These are phyloP conservation scores for Suillus plorans DNA, from an alignment of 768 basidiomycete genomes.

Conservation along the genomic window DNA sequence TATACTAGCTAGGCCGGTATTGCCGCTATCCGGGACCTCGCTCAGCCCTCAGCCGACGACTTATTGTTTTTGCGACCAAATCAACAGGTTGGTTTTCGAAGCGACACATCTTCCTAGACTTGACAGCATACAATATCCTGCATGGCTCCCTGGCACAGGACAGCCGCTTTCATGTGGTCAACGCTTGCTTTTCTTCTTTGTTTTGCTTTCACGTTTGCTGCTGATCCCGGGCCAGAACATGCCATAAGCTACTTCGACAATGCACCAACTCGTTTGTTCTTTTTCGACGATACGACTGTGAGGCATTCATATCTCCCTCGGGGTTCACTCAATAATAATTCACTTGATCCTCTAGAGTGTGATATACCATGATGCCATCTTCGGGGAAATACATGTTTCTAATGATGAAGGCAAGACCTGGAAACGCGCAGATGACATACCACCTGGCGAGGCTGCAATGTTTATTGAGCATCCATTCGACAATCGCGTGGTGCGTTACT, in stretches of 20 bases:
- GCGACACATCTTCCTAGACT: no score
- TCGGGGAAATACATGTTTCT: conserved; percentile 74
- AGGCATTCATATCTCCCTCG: conserved; percentile 28
- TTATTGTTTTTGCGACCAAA: no score
- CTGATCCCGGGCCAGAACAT: conserved; percentile 43
- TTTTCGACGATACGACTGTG: conserved; percentile 92
- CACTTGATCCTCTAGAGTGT: conserved; percentile 43
- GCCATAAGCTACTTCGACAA: conserved; percentile 60
- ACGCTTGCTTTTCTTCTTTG: conserved; percentile 22
- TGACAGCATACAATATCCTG: conserved; percentile 10
- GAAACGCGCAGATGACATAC: conserved; percentile 49
- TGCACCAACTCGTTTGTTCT: conserved; percentile 75
- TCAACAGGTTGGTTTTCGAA: no score
- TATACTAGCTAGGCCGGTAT: no score
- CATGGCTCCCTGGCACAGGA: conserved; percentile 30
- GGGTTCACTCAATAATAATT: not conserved
- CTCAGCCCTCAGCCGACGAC: no score
- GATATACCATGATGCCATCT: conserved; percentile 77
- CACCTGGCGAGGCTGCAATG: conserved; percentile 59
- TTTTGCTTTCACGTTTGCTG: conserved; percentile 30
- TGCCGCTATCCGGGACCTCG: no score
- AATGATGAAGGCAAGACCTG: conserved; percentile 84
- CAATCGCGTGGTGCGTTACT: conserved; percentile 59
- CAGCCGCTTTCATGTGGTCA: conserved; percentile 26
- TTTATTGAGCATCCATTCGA: conserved; percentile 88